Base-by-base conservation (phyloP, 2,329 filamentous ascomycete species). In the Clonostachys rosea region DNA sequence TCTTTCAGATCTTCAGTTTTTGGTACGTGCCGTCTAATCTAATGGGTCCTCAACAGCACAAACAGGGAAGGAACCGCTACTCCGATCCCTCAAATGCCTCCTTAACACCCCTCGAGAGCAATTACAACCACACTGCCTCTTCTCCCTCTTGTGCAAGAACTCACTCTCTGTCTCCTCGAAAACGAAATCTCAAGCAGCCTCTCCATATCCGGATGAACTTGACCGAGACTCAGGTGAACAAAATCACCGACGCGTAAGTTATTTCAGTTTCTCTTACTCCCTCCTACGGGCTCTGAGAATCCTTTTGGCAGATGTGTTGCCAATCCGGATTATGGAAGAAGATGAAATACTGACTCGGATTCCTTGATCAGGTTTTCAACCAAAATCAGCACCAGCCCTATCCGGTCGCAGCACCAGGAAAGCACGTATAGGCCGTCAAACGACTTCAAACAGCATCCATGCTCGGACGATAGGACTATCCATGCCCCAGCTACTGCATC, bases 161-260 rank as follows among this genome's bases (percentile, higher is more conserved):
- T 37, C 61, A 59, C 16, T 67, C 68, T 3, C 57, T 60, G 3
- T 68, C 71, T 5, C 65, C 63, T 5, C 60, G 56, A 37, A 63
- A 66, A 45, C 59, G 62, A 3, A 54, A 56, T 17, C 47, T 53
- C 16, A 62, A 67, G 17, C 65, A 70, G 41, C 67, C 67, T 3
- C 59, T 77, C 17, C 67, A 72, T 37, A 66, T 77, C 33, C 70
- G 72, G 20, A 64, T 77, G 53, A 74, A 74, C 50, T 52, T 77
- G 47, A 77, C 73, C 5, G 70, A 76, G 42, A 67, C 64, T 1
- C 71, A 76, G 50, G 69, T 77, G 63, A 69, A 76, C 47, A 71
- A 64, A 49, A 61, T 77, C 40, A 68, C 74, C 5, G 64, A 71
- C 43, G 70, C 66, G 74, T 76, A 63, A 50, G 24, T 30, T 30